phyloP scores from a whole-genome alignment of 2,329 filamentous ascomycete genomes.

The Aspergillus viridinutans region DNA sequence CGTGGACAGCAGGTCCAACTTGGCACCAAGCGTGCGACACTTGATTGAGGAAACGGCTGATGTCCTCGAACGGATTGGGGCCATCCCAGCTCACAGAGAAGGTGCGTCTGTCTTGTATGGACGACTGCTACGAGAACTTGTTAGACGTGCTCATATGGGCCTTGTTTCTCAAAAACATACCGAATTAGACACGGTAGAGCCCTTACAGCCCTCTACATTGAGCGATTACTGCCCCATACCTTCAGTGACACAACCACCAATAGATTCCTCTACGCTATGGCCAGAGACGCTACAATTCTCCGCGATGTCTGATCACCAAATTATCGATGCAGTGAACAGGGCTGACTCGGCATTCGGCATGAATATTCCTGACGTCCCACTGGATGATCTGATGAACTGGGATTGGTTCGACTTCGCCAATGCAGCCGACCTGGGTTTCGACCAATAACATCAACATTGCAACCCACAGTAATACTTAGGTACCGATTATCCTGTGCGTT shows the following conservation, averaged over 20 bases:
- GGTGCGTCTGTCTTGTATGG: conserved; percentile 61
- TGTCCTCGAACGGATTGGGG: conserved; percentile 66
- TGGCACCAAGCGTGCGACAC: conserved; percentile 60
- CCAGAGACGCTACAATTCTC: conserved; percentile 59
- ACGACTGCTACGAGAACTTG: conserved; percentile 50
- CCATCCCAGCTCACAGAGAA: conserved; percentile 61
- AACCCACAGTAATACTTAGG: neutral
- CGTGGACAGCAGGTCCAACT: conserved; percentile 50
- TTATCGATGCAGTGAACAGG: conserved; percentile 61
- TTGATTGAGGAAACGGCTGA: conserved; percentile 65
- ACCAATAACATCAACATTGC: neutral
- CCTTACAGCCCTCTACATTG: conserved; percentile 10
- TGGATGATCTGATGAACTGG: conserved; percentile 57
- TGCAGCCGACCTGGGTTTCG: conserved; percentile 18
- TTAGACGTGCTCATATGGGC: conserved; percentile 34
- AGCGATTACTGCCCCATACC: conserved; percentile 18
- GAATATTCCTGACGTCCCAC: conserved; percentile 52
- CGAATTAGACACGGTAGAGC: conserved; percentile 10
- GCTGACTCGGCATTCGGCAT: conserved; percentile 58
- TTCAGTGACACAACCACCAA: conserved; percentile 21
- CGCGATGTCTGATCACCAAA: conserved; percentile 66
- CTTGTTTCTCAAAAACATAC: conserved; percentile 10
- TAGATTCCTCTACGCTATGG: conserved; percentile 37
- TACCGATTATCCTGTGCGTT: neutral
- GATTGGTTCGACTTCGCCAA: conserved; percentile 51